A percentile compares a stretch with the other conserved stretches of the same genome.
These are phyloP conservation scores for Lepiota brunneoincarnata DNA, from an alignment of 768 basidiomycete genomes.

Conservation along the genomic window DNA sequence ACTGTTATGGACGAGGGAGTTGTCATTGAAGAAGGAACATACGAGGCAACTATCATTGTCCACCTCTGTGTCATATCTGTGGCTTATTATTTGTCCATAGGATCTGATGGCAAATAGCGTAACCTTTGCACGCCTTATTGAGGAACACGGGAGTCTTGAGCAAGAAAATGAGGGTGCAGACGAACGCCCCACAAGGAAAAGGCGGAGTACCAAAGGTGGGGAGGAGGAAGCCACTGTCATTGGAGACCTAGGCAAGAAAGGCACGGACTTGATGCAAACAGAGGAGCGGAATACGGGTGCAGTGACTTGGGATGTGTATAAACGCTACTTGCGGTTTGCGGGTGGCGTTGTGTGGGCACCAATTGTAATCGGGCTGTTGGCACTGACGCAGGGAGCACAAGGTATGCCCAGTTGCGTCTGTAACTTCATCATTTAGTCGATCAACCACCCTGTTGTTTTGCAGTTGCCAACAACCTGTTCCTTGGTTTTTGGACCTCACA, in stretches of 20 bases:
- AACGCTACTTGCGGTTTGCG: slow-evolving; percentile 43
- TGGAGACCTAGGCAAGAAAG: slow-evolving; percentile 22
- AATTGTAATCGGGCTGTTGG: slow-evolving; percentile 36
- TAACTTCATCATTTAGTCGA: too few species aligned
- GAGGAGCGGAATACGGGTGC: slow-evolving; percentile 61
- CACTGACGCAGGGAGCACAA: slow-evolving; percentile 41
- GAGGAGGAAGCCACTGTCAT: slow-evolving; percentile 13
- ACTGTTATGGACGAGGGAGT: slow-evolving; percentile 57
- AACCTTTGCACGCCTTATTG: slow-evolving; percentile 49
- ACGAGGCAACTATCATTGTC: slow-evolving; percentile 31
- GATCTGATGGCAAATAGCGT: slow-evolving; percentile 40
- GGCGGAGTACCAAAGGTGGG: slow-evolving; percentile 8
- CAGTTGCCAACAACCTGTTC: slow-evolving; percentile 65
- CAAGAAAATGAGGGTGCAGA: neutral
- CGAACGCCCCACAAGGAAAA: slow-evolving; percentile 6
- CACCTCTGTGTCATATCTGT: neutral
- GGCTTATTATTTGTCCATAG: slow-evolving; percentile 21
- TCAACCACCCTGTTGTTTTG: neutral
- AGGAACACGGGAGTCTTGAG: slow-evolving; percentile 49
- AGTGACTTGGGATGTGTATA: slow-evolving; percentile 48
- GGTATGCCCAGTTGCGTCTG: slow-evolving; percentile 26
- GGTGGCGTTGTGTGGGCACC: slow-evolving; percentile 49
- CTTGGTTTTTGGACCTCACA: slow-evolving; percentile 70
- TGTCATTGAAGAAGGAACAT: slow-evolving; percentile 64
- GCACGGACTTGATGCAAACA: slow-evolving; percentile 41